Evolutionary conservation across 345 rosid species (phyloP).

Genomic region (Microthlaspi erraticum): DNA sequence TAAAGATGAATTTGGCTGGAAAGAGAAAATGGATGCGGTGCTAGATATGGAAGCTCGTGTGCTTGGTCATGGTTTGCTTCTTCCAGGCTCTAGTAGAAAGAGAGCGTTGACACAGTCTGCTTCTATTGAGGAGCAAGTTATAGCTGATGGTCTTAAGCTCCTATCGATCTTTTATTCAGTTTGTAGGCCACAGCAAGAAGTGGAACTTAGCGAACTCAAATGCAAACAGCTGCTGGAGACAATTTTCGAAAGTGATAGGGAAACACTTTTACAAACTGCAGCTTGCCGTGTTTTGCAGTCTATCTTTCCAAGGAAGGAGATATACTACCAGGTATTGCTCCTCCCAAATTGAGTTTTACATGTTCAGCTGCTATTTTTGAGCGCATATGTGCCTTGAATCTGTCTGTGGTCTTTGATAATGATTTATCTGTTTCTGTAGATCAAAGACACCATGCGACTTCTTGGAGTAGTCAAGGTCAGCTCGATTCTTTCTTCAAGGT

Average conservation of each 20-base stretch:
- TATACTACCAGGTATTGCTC: constrained; percentile 73
- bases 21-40: constrained; percentile 91
- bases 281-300: constrained; percentile 91
- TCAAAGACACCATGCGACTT: constrained; percentile 92
- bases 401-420: constrained; percentile 22
- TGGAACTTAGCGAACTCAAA: constrained; percentile 64
- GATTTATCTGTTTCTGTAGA: constrained; percentile 52
- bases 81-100: constrained; percentile 72
- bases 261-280: constrained; percentile 85
- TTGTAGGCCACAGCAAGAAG: constrained; percentile 60
- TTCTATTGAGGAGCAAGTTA: constrained; percentile 83
- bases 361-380: constrained; percentile 17
- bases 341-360: constrained; percentile 28
- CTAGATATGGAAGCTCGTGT: constrained; percentile 96
- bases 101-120: constrained; percentile 67
- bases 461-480: constrained; percentile 93
- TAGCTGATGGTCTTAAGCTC: constrained; percentile 91
- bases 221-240: constrained; percentile 82
- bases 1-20: constrained; percentile 99
- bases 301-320: constrained; percentile 78
- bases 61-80: constrained; percentile 75
- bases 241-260: constrained; percentile 91
- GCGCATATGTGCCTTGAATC: constrained; percentile 11
- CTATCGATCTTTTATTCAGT: constrained; percentile 70
- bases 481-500: constrained; percentile 69